Evolutionary conservation across 2,329 filamentous ascomycete genomes (phyloP).

Genomic region (Diaporthe longicolla): DNA sequence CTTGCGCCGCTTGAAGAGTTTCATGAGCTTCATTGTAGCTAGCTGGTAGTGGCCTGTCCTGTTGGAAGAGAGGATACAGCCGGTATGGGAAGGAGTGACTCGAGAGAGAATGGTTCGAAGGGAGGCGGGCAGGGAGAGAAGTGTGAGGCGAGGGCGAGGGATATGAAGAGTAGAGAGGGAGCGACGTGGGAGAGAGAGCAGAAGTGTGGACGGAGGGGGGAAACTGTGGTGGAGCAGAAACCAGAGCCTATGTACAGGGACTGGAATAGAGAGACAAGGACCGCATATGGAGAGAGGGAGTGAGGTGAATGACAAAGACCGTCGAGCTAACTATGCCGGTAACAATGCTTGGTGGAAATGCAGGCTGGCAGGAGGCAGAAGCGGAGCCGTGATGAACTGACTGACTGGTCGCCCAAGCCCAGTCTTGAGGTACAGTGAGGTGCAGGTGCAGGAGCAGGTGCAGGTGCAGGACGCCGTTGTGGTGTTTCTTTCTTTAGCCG

Average conservation of each 20-base stretch:
- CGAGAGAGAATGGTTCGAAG: neutral
- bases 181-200: neutral
- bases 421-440: neutral
- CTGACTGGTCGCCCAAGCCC: slow-evolving; percentile 11
- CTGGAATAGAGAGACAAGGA: neutral
- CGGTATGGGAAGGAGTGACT: neutral
- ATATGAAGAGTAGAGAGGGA: neutral
- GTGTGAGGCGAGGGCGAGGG: neutral
- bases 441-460: neutral
- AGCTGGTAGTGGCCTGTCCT: slow-evolving; percentile 4
- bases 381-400: slow-evolving; percentile 25
- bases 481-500: slow-evolving; percentile 38
- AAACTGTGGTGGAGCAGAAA: slow-evolving; percentile 25
- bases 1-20: slow-evolving; percentile 53
- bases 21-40: slow-evolving; percentile 40
- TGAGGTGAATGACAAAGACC: slow-evolving; percentile 25
- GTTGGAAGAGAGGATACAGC: slow-evolving; percentile 14
- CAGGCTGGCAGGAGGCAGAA: slow-evolving; percentile 30
- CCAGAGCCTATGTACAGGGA: slow-evolving; percentile 18
- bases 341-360: slow-evolving; percentile 28
- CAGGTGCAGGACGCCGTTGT: slow-evolving; percentile 28
- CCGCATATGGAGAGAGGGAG: neutral
- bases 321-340: slow-evolving; percentile 9
- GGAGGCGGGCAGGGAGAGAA: slow-evolving; percentile 1
- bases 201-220: slow-evolving; percentile 16